Evolutionary conservation across 768 basidiomycete species (phyloP), one percentile per base, ranked within the genome.

Genomic region (Porpolomopsis calyptriformis): DNA sequence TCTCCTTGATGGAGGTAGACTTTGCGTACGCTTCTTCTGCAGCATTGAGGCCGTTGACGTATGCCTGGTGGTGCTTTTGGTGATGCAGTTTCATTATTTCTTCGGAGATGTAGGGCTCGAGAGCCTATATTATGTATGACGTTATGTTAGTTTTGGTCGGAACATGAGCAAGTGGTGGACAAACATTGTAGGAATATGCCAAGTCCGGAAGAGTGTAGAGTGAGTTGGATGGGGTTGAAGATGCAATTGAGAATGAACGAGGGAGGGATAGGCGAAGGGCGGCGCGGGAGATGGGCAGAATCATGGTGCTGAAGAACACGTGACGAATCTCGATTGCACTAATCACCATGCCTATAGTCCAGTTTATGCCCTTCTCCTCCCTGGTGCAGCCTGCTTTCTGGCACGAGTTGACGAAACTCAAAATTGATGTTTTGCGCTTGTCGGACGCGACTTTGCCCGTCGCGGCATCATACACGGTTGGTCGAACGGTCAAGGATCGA

Each of bases 11-110:
- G 40, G 80, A 74, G 2, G 65, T 53, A 0, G 84, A 69, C 54
- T 77, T 77, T 39, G 78, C 71, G 60, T 91, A 88, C 0, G 75
- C 72, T 50, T 73, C 69, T 67, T 94, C 91, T 14, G 91, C 92
- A 26, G 85, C 80, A 67, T 94, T 97, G 62, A 97, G 77, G 1
- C 82, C 85, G 57, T 79, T 93, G 45, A 94, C 88, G 57, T 96
- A 96, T 45, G 89, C 83, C 72, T 92, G 89, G 60, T 97, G 92
- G 61, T 97, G 92, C 73, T 92, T 93, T 52, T 72, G 78, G 72
- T 97, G 92, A 67, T 97, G 92, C 42, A 94, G 85, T 47, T 70
- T 76, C 92, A 94, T 97, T 68, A 96, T 97, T 69, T 93, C 77
- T 60, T 72, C 60, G 27, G 79, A 85, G 70, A 97, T 94, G 69